Conservation (phyloP, 805 yeast species). For the Candida silvatica region DNA sequence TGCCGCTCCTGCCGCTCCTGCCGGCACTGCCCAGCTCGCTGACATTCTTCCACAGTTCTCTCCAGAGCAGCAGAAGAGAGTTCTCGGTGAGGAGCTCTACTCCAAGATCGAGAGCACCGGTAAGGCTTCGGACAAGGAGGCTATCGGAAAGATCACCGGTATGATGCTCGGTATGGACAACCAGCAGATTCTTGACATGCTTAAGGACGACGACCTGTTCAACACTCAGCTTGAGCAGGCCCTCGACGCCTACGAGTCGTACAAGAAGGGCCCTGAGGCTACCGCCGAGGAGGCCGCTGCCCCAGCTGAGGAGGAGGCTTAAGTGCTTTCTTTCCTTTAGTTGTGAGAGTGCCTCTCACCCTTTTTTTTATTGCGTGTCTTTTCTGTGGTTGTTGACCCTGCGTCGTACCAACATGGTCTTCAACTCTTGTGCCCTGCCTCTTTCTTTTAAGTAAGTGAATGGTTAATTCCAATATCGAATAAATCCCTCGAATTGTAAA, state of each 20-base stretch:
- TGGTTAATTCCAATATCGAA: not conserved
- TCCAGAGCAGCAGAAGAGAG: slow-evolving; percentile 92
- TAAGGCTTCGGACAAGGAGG: slow-evolving; percentile 83
- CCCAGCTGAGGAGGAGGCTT: slow-evolving; percentile 3
- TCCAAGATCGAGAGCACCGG: slow-evolving; percentile 83
- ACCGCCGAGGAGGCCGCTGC: slow-evolving; percentile 13
- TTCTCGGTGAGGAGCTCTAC: slow-evolving; percentile 95
- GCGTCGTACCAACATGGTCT: no score
- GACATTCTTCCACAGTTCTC: slow-evolving; percentile 56
- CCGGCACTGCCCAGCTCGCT: slow-evolving; percentile 35
- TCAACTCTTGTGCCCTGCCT: not conserved
- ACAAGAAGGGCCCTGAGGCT: slow-evolving; percentile 47
- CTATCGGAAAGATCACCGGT: slow-evolving; percentile 98
- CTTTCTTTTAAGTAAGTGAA: not conserved
- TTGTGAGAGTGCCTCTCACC: slow-evolving; percentile 2
- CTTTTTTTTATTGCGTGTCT: slow-evolving; percentile 1
- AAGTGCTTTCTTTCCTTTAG: slow-evolving; percentile 4
- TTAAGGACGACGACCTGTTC: slow-evolving; percentile 85
- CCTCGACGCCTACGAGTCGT: slow-evolving; percentile 85
- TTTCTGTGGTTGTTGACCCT: slow-evolving; percentile 1
- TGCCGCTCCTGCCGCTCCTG: slow-evolving; percentile 1
- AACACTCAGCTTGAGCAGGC: slow-evolving; percentile 92
- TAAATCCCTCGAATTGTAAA: no score
- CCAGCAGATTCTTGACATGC: slow-evolving; percentile 78
- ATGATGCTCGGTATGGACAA: slow-evolving; percentile 96